These are phyloP conservation scores for Curvularia verruculosa DNA, from an alignment of 2,329 filamentous ascomycete genomes.

Conservation along the genomic window DNA sequence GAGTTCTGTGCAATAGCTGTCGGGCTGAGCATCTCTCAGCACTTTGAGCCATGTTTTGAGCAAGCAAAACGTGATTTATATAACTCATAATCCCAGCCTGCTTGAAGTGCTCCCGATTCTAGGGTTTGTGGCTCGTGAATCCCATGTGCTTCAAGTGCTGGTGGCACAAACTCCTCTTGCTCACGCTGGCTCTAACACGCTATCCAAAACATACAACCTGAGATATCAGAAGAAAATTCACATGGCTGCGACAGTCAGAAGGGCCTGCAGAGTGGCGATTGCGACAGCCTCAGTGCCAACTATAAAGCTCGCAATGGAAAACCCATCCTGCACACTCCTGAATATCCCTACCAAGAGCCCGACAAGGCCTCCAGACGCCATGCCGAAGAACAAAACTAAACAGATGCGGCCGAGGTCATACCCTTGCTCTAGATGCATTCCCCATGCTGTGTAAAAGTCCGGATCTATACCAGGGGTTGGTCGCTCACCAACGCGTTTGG, in stretches of 20 bases:
- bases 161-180: neutral
- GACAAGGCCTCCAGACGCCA: neutral
- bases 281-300: neutral
- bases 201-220: neutral
- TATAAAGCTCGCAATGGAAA: neutral
- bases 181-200: neutral
- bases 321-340: slow-evolving; percentile 5
- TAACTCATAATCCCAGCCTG: neutral
- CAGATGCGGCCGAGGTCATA: neutral
- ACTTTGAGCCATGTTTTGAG: neutral
- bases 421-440: slow-evolving; percentile 1
- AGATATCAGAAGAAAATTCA: neutral
- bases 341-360: neutral
- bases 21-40: neutral
- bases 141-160: neutral
- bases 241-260: neutral
- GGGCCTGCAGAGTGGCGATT: neutral
- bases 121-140: neutral
- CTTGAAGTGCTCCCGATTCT: neutral
- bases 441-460: slow-evolving; percentile 1
- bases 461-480: neutral
- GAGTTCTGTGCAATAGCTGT: neutral
- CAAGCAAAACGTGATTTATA: neutral
- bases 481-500: slow-evolving; percentile 3
- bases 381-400: neutral